Base-by-base conservation (phyloP, 805 yeast species). In the Cyberlindnera mississippiensis region DNA sequence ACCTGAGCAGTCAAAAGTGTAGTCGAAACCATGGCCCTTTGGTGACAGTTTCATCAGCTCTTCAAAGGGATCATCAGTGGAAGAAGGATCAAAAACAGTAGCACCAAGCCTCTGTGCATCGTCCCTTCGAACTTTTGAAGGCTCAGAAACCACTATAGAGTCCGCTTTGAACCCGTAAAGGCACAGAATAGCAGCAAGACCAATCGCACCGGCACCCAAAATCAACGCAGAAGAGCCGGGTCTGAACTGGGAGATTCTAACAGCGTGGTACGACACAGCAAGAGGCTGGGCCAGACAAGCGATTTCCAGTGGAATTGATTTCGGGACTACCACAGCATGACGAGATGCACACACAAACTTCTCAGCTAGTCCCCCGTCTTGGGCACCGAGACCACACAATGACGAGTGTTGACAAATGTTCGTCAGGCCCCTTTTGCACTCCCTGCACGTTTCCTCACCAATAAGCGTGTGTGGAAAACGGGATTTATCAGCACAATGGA, bases 171-270 rank as follows among this genome's bases (percentile, higher is more conserved):
- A 71, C 4, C 78, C 80, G 47, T 72, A 68, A 41, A 73, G 55
- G 11, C 77, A 80, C 34, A 78, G 60, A n/a, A 77, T 64, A 4
- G 80, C 69, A 14, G 82, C 75, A 16, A 80, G 60, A 8, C 85
- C 84, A 55, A 79, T 78, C 18, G 83, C 81, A 4, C 85, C 85
- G 22, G 78, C 76, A 26, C 84, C 84, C n/a, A 79, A 54, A n/a
- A 79, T 74, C 36, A 78, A 60, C 4, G 75, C 77, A 20, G 66
- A 55, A 28, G 67, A 64, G 20, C 79, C 80, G 18, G 54, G 60
- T 42, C 63, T 55, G 51, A 75, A 72, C n/a, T 52, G 53, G 0
- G 78, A 61, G 5, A 70, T 62, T 43, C 69, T 64, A 24, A 73
- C 73, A 3, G 81, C 82, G 49, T 78, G 84, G 79, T 80, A 72